Base-by-base conservation (phyloP, 371 early-diverging fungal species). In the Massospora cicadina region DNA sequence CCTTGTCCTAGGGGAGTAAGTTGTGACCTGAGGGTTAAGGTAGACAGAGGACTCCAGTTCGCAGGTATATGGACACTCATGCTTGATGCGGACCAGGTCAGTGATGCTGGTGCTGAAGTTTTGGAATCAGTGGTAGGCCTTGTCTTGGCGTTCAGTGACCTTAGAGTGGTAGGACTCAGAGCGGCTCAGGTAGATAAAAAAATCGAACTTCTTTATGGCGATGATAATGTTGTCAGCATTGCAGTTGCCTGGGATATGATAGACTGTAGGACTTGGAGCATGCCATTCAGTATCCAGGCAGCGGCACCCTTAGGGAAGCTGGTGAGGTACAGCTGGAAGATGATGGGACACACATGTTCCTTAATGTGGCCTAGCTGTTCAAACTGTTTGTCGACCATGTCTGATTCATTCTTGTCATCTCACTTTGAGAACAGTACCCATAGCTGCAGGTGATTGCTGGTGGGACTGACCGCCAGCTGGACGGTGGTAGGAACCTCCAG, bases 261-360 rank as follows among this genome's bases (percentile, higher is more conserved):
- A 54, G 90, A 88, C 68, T 88, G 82, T 66, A 95, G 77, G 60
- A 83, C 77, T 74, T 95, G 94, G 66, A 94, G 75, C 68, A 89
- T 81, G 67, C 95, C 94, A 78, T 94, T 94, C 69, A 93, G 82
- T 94, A 95, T 95, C 92, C 92, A 94, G n/a, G 91, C 88, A 60
- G 95, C 95, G 58, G 94, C 89, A 66, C 92, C 95, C 87, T 95
- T 95, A 54, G 96, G 92, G 71, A 93, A 94, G 65, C 95, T 93
- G 62, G 95, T 95, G 65, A 95, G 80, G 75, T 93, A 89, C 75
- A 94, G 94, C 67, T 95, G 95, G 84, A 88, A 89, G 68, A 91
- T 81, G 54, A 84, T 79, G 28, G 93, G 86, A 56, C 85, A 71
- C 43, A 81, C 81, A 68, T 91, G 88, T 64, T 95, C 96, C 70